Evolutionary conservation across 495 filamentous ascomycete genomes (phyloP), one percentile per base, ranked within the genome.

Genomic region (Friedmanniomyces simplex): DNA sequence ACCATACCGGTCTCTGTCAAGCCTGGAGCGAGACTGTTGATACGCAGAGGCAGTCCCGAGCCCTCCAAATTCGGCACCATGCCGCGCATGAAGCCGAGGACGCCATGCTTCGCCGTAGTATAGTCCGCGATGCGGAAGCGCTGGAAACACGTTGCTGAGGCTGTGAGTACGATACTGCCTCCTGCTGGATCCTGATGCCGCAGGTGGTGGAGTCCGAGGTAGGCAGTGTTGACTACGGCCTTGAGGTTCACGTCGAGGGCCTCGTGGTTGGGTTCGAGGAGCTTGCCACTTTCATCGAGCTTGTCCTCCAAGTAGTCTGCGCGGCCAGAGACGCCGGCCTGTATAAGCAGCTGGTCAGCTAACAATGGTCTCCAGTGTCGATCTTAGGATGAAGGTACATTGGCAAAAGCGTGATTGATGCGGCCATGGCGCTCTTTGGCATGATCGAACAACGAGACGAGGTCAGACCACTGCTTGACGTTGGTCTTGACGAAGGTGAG

Each of bases 361-460:
- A 43, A 14, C 8, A 34, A n/a, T n/a, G n/a, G n/a, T n/a, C n/a
- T n/a, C n/a, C n/a, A n/a, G n/a, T n/a, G n/a, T n/a, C n/a, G n/a
- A n/a, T n/a, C n/a, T n/a, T n/a, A n/a, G n/a, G n/a, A n/a, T n/a
- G n/a, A n/a, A n/a, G n/a, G 2, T 14, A 52, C 49, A 46, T 71
- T 71, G 6, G 68, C 65, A 47, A 65, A 69, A 46, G 67, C 68
- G 51, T 69, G 68, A 59, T 71, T 65, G 24, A 71, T 55, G 7
- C 62, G 58, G 1, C 65, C 65, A 26, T 58, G 57, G 1, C 25
- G 30, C 13, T 68, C 52, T 26, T 66, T 66, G 1, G 61, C 59
- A 6, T 18, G 48, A 16, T 69, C 60, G 42, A 68, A 71, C 12
- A 68, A 49, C 14, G 50, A 28, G 2, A 36, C n/a, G 3, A 71